Conservation (phyloP, 1,139 yeast species). For the Yamadazyma jaroonii region DNA sequence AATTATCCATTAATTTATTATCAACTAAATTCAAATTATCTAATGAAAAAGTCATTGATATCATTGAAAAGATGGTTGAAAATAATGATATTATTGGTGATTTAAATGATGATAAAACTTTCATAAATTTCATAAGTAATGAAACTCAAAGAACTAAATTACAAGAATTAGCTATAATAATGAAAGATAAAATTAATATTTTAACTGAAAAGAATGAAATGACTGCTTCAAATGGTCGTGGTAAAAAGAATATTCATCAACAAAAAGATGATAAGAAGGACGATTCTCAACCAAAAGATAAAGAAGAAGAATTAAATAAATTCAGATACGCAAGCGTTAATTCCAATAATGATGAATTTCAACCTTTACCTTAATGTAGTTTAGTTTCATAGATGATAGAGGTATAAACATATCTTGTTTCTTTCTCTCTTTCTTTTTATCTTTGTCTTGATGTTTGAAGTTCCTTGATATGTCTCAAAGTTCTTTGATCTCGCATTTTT, state of each 20-base stretch:
- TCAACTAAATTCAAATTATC: slow-evolving; percentile 65
- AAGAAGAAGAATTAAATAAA: slow-evolving; percentile 36
- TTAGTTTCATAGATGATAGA: not conserved
- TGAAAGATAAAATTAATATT: slow-evolving; percentile 83
- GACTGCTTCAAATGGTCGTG: slow-evolving; percentile 72
- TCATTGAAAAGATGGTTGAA: slow-evolving; percentile 73
- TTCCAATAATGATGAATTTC: slow-evolving; percentile 48
- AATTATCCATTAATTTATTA: slow-evolving; percentile 68
- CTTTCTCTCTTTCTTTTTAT: too few species aligned
- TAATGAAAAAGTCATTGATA: slow-evolving; percentile 52
- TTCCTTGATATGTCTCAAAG: not conserved
- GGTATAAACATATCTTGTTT: slow-evolving; percentile 1
- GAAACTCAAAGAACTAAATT: slow-evolving; percentile 82
- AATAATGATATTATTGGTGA: slow-evolving; percentile 67
- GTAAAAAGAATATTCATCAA: slow-evolving; percentile 38
- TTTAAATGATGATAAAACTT: slow-evolving; percentile 58
- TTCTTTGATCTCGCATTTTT: not conserved
- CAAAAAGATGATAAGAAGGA: slow-evolving; percentile 10
- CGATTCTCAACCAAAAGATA: slow-evolving; percentile 22
- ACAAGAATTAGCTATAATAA: slow-evolving; percentile 83
- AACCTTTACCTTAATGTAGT: slow-evolving; percentile 19
- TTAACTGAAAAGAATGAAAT: slow-evolving; percentile 85
- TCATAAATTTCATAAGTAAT: slow-evolving; percentile 58
- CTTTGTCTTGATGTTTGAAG: not conserved
- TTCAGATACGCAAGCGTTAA: slow-evolving; percentile 49